Evolutionary conservation across 192 early-diverging fungal species (phyloP), one percentile per base, ranked within the genome.

Genomic region (Backusella liffmaniae): DNA sequence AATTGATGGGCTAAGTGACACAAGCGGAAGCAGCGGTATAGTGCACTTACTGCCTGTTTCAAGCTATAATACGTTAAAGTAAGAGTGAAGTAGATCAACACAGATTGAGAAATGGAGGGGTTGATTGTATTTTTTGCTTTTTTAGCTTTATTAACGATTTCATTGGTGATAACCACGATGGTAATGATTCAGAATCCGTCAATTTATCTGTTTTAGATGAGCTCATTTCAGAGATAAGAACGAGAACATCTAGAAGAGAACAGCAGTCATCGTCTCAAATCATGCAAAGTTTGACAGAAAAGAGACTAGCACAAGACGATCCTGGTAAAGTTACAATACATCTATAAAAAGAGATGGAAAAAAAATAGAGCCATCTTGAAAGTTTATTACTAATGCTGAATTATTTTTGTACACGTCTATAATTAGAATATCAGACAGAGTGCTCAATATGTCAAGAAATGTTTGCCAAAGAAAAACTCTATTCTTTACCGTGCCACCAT

Each of bases 371-470:
- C 1, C 12, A 3, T 42, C 13, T 15, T 13, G 32, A 62, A 62
- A 62, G 56, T 8, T 26, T 62, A 62, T 62, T 29, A 26, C 23
- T 62, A 62, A 29, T 62, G 26, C 26, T 13, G 8, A 62, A 62
- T 62, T 7, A 62, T 62, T 62, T 53, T 62, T 2, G 23, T 4
- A 26, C 56, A 62, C 56, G 13, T 1, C 42, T 44, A 49, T 49
- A 62, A 12, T 29, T 29, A 62, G 56, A 62, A 29, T 35, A 39
- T 35, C 15, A n/a, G 12, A 37, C 34, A 23, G 67, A 69, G 12
- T 69, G 67, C 36, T 37, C 37, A 13, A 69, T 69, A 39, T 69
- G 67, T 41, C 67, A 69, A 69, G 67, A 69, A 1, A 41, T 37
- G 21, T 69, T 69, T 26, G 36, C 35, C 1, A 36, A 39, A 37